phyloP scores from a whole-genome alignment of 2,329 filamentous ascomycete genomes.

The Stromatinia cepivora region DNA sequence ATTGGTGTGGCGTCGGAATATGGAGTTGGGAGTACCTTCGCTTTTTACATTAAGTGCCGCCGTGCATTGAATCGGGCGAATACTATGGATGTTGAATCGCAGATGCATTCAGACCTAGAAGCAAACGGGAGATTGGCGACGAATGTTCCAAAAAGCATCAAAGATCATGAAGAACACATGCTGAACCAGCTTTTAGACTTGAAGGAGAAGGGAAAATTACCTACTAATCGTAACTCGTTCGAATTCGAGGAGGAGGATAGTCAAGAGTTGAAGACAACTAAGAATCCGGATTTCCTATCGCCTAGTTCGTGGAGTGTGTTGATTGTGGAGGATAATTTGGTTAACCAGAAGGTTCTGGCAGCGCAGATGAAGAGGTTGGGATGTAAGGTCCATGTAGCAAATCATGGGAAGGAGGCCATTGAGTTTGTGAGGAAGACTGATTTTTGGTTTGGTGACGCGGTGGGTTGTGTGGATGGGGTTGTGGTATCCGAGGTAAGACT shows the following conservation, averaged over 20 bases:
- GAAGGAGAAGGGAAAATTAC: constrained; percentile 8
- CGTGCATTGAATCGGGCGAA: constrained; percentile 21
- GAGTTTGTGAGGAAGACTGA: constrained; percentile 38
- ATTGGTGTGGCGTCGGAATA: constrained; percentile 70
- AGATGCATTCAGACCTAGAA: constrained; percentile 10
- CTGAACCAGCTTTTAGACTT: constrained; percentile 5
- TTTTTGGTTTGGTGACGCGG: constrained; percentile 47
- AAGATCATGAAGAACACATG: constrained; percentile 16
- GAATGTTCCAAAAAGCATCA: constrained; percentile 22
- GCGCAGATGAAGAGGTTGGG: constrained; percentile 51
- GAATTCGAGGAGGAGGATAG: constrained; percentile 18
- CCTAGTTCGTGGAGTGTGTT: constrained; percentile 43
- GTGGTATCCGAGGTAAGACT: constrained; percentile 50
- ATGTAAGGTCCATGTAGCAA: constrained; percentile 49
- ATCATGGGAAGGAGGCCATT: constrained; percentile 57
- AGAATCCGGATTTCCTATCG: constrained; percentile 2
- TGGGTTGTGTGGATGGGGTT: constrained; percentile 31
- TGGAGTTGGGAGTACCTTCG: constrained; percentile 72
- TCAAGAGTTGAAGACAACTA: background rate
- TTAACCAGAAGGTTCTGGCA: constrained; percentile 60
- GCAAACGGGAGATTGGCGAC: constrained; percentile 24
- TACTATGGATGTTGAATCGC: constrained; percentile 14
- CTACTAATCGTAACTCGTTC: constrained; percentile 15
- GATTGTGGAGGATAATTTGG: constrained; percentile 60
- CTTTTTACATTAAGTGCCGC: constrained; percentile 67